These are phyloP conservation scores for Aspergillus pseudoviridinutans DNA, from an alignment of 2,329 filamentous ascomycete species.

Conservation along the genomic window DNA sequence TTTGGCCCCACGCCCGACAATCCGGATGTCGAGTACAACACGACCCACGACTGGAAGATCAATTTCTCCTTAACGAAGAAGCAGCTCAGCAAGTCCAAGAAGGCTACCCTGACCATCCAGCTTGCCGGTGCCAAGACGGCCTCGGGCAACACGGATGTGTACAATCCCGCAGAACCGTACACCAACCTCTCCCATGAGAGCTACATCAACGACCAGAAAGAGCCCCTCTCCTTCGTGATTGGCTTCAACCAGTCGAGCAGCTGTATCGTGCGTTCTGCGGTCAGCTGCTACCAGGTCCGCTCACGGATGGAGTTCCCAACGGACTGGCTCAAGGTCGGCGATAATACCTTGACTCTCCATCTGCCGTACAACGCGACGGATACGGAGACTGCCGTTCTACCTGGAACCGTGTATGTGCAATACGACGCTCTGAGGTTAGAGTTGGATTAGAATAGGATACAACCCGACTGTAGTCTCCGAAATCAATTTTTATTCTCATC, in stretches of 20 bases:
- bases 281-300: conserved; percentile 59
- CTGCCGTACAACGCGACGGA: conserved; percentile 58
- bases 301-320: conserved; percentile 59
- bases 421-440: conserved; percentile 63
- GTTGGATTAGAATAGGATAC: conserved; percentile 25
- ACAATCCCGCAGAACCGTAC: conserved; percentile 51
- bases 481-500: no score
- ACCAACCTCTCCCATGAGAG: conserved; percentile 52
- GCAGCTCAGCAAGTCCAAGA: conserved; percentile 40
- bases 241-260: conserved; percentile 55
- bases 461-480: neutral
- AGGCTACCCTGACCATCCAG: conserved; percentile 60
- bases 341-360: conserved; percentile 55
- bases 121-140: conserved; percentile 61
- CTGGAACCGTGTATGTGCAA: conserved; percentile 57
- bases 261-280: conserved; percentile 57
- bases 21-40: conserved; percentile 38
- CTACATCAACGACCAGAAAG: conserved; percentile 43
- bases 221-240: conserved; percentile 21
- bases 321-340: conserved; percentile 46
- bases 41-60: conserved; percentile 57
- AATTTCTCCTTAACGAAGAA: conserved; percentile 47
- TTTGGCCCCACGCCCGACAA: conserved; percentile 47
- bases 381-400: conserved; percentile 55
- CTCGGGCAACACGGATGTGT: conserved; percentile 59